Conservation (phyloP, 164 flowering plant species). For the Stephania japonica region DNA sequence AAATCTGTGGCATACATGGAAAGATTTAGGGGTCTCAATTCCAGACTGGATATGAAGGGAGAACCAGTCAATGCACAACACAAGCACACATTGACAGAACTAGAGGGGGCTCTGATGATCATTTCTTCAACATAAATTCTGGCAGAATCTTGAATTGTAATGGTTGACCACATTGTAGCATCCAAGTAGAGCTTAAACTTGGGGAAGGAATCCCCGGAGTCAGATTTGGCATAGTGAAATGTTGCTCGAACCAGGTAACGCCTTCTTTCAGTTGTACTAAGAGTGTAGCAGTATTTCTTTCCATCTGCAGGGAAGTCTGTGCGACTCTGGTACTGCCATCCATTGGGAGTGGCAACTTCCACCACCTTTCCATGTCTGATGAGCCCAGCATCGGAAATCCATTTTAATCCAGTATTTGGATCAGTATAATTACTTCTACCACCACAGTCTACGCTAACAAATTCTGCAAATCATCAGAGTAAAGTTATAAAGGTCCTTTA, state of each 20-base stretch:
- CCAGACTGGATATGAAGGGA: conserved; percentile 90
- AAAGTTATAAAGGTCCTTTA: not conserved
- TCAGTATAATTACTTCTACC: conserved; percentile 60
- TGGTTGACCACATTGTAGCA: conserved; percentile 78
- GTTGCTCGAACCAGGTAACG: conserved; percentile 81
- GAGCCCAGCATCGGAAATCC: conserved; percentile 60
- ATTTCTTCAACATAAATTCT: conserved; percentile 69
- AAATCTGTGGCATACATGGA: conserved; percentile 91
- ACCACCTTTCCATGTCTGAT: conserved; percentile 40
- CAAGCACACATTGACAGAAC: conserved; percentile 62
- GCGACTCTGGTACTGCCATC: conserved; percentile 45
- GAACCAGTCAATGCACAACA: conserved; percentile 85
- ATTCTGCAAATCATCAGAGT: conserved; percentile 49
- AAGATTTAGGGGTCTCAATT: conserved; percentile 76
- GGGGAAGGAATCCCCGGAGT: conserved; percentile 52
- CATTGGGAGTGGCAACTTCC: conserved; percentile 26
- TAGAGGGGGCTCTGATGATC: conserved; percentile 73
- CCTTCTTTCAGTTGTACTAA: conserved; percentile 52
- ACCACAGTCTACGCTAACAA: conserved; percentile 92
- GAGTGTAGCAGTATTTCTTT: conserved; percentile 74
- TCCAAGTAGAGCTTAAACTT: conserved; percentile 76
- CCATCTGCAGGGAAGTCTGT: conserved; percentile 72
- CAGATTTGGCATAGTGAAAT: conserved; percentile 62
- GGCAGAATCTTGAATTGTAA: conserved; percentile 51
- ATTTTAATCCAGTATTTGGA: conserved; percentile 51